Conservation (phyloP, 257 asterid genomes). For the Anisodus tanguticus region DNA sequence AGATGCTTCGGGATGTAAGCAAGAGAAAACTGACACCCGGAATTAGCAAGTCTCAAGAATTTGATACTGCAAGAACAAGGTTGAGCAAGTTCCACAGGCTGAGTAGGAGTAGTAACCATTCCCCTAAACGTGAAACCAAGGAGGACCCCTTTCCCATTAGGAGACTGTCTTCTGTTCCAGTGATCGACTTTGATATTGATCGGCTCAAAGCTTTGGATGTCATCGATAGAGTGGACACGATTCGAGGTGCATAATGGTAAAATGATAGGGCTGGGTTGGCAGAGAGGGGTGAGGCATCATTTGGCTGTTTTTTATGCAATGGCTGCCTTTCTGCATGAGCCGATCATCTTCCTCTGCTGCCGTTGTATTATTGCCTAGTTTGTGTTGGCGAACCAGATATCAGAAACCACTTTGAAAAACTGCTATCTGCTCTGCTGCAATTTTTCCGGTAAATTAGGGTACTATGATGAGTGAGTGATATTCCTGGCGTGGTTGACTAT, state of each 20-base stretch:
- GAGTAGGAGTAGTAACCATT: conserved; percentile 84
- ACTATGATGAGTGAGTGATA: conserved; percentile 6
- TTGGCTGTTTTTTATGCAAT: not conserved
- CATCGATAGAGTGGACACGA: conserved; percentile 76
- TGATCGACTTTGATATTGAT: conserved; percentile 73
- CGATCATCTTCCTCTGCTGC: not conserved
- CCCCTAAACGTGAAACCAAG: conserved; percentile 61
- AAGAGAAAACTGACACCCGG: conserved; percentile 85
- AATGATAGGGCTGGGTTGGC: not conserved
- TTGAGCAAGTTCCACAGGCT: conserved; percentile 68
- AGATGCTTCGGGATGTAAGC: conserved; percentile 78
- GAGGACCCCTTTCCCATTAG: conserved; percentile 68
- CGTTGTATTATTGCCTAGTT: not conserved
- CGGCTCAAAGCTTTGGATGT: conserved; percentile 74
- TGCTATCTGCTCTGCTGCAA: not conserved
- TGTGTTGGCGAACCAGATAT: conserved; percentile 13
- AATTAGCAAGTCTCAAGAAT: conserved; percentile 93
- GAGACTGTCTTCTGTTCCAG: conserved; percentile 75
- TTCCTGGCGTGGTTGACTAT: not conserved
- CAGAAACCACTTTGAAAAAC: not conserved
- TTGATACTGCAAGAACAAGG: conserved; percentile 56
- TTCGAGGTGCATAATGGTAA: conserved; percentile 31
- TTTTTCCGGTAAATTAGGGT: not conserved
- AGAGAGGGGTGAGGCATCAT: not conserved
- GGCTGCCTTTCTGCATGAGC: conserved; percentile 7